Base-by-base conservation (phyloP, 805 yeast genomes). In the Scheffersomyces lignosus region DNA sequence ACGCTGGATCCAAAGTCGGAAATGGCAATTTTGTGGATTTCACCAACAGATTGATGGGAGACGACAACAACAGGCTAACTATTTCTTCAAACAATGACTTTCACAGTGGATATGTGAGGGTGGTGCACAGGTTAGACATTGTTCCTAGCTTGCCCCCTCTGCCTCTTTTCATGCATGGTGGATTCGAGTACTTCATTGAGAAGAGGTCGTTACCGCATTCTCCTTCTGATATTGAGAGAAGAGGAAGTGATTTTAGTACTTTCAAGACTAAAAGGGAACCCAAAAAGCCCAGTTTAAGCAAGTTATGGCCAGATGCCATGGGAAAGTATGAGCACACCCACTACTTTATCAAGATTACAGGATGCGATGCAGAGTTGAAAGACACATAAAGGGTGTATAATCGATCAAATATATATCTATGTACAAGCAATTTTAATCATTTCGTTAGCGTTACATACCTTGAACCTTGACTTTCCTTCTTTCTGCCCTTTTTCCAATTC, bases 1-100 rank as follows among this genome's bases (percentile, higher is more conserved):
- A 63, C 59, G 93, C 82, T 1, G 73, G 78, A 10, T 87, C 91
- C 0, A 77, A 77, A 45, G 63, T 84, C 24, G 88, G 87, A 4
- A 80, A 83, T 52, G 45, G 46, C 3, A 54, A 57, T 2, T 68
- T 81, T 54, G 67, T 73, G 18, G 50, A 58, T 20, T 81, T 77
- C 70, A 71, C 80, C 28, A 81, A 85, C 55, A 36, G 46, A 0
- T 31, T 73, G 4, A 81, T 80, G 45, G 51, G 66, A 10, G 70
- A 78, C 0, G 48, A 49, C 1, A 44, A 47, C 1, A 62, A 66
- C 3, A 43, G 47, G 5, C 22, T 36, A 10, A 26, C 41, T 14
- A 58, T 62, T 10, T 36, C 51, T 6, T 29, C 45, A 8, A 45
- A 51, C 0, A 48, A 62, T 2, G 51, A 51, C 17, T 49, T 70